A percentile compares a stretch with the other conserved stretches of the same genome.
phyloP scores from a whole-genome alignment of 345 rosid species.

The Acer saccharum region DNA sequence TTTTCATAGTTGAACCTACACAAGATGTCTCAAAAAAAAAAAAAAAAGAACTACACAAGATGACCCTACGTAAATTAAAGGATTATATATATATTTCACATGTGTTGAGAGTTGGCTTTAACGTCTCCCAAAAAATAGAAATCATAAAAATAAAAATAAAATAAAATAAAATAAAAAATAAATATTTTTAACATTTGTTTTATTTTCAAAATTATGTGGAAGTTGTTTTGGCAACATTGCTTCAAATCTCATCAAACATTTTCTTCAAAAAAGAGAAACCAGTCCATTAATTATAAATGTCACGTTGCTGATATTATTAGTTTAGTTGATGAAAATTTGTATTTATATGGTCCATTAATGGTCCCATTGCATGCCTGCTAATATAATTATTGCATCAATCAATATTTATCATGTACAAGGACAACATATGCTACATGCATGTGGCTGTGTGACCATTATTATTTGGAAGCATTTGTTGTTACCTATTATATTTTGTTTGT shows the following conservation, averaged over 20 bases:
- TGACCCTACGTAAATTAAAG: too few species aligned
- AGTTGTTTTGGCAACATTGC: background rate
- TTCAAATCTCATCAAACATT: background rate
- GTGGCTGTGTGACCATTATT: background rate
- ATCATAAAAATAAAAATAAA: too few species aligned
- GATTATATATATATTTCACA: too few species aligned
- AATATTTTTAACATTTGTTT: background rate
- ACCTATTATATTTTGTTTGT: background rate
- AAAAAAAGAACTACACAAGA: too few species aligned
- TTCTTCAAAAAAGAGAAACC: background rate
- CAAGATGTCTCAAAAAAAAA: background rate
- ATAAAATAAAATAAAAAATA: too few species aligned
- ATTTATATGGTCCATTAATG: slow-evolving; percentile 1
- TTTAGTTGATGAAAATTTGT: background rate
- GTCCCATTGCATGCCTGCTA: background rate
- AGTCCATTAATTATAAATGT: background rate
- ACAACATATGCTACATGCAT: background rate
- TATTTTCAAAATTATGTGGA: background rate
- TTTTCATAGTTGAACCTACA: background rate
- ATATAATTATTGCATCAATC: slow-evolving; percentile 6
- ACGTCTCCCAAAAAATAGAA: background rate
- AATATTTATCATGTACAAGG: background rate
- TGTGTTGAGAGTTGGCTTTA: background rate
- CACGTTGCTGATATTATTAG: background rate
- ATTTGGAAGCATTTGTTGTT: slow-evolving; percentile 2